These are phyloP conservation scores for Pseudogymnoascus sp. DNA, from an alignment of 2,329 filamentous ascomycete species.

Conservation along the genomic window DNA sequence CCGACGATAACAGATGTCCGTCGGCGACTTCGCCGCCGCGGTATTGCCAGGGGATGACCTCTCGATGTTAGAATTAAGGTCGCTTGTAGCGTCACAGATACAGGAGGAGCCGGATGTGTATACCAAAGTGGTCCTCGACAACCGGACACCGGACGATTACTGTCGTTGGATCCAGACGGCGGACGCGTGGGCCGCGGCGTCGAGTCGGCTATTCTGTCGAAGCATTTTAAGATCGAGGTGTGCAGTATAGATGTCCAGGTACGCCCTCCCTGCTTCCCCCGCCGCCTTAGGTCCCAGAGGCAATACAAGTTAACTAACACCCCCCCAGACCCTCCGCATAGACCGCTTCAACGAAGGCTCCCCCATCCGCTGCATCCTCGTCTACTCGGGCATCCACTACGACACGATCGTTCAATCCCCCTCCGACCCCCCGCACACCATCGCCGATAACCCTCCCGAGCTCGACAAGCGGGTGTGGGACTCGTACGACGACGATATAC, in stretches of 20 bases:
- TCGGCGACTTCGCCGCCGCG: conserved; percentile 77
- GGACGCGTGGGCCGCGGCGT: conserved; percentile 84
- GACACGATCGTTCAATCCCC: conserved; percentile 76
- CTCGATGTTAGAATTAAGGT: conserved; percentile 65
- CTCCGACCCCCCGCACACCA: conserved; percentile 49
- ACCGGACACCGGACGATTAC: conserved; percentile 62
- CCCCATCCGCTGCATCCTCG: conserved; percentile 64
- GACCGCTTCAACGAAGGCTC: conserved; percentile 72
- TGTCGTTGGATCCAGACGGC: conserved; percentile 73
- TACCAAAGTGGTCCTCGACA: conserved; percentile 68
- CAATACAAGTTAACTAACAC: conserved; percentile 19
- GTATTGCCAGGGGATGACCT: conserved; percentile 58
- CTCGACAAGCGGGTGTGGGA: conserved; percentile 62
- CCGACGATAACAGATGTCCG: conserved; percentile 91
- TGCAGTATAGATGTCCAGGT: conserved; percentile 73
- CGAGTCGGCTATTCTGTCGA: conserved; percentile 76
- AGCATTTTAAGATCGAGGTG: conserved; percentile 80
- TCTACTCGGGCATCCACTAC: conserved; percentile 92
- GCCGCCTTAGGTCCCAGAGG: not conserved
- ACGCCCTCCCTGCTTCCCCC: conserved; percentile 2
- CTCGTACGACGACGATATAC: conserved; percentile 54
- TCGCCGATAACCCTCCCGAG: conserved; percentile 57
- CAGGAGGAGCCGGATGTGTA: conserved; percentile 66
- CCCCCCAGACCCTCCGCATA: conserved; percentile 49
- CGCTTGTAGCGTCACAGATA: conserved; percentile 73